Conservation (phyloP, 208 protist species). For the Leishmania braziliensis region DNA sequence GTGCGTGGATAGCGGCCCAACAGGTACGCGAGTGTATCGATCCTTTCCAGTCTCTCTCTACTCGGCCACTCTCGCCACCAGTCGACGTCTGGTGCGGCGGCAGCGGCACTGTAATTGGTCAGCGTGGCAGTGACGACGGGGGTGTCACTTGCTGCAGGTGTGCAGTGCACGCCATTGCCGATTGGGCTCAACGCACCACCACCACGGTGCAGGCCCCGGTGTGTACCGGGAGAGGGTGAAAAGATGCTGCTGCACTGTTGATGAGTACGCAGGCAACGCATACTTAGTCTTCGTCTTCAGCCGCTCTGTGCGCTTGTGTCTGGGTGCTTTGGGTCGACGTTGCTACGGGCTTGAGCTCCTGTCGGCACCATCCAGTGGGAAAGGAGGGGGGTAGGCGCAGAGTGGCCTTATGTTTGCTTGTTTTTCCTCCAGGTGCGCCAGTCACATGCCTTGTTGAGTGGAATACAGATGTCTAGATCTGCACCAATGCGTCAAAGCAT, state of each 20-base stretch:
- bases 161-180: neutral
- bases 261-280: neutral
- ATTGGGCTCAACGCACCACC: neutral
- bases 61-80: slow-evolving; percentile 36
- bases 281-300: neutral
- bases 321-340: neutral
- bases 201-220: neutral
- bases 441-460: neutral
- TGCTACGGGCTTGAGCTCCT: neutral
- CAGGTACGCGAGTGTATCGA: slow-evolving; percentile 47
- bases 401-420: neutral
- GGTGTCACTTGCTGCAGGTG: neutral
- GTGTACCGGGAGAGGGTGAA: neutral
- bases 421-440: neutral
- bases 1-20: slow-evolving; percentile 39
- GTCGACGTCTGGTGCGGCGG: neutral
- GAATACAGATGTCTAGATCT: neutral
- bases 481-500: neutral
- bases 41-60: slow-evolving; percentile 21
- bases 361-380: neutral
- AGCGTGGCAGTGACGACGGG: neutral
- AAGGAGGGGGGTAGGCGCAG: neutral
- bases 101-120: neutral
- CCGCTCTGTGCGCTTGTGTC: neutral
- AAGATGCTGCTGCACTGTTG: neutral